Conservation (phyloP, 257 asterid genomes). For the Fraxinus pennsylvanica region DNA sequence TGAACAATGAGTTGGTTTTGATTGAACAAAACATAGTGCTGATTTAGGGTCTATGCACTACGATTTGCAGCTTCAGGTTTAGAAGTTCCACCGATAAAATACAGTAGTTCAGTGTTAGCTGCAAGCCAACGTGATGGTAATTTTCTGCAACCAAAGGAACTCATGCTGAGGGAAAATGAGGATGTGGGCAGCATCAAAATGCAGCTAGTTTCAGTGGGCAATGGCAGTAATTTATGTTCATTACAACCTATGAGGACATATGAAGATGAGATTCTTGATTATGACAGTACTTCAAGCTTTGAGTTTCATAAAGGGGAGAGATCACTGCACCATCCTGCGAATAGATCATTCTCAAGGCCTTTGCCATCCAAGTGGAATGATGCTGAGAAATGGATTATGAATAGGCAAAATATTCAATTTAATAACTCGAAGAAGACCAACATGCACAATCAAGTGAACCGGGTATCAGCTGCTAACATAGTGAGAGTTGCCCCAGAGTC, state of each 20-base stretch:
- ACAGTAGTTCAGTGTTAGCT: constrained; percentile 29
- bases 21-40: constrained; percentile 9
- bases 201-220: constrained; percentile 4
- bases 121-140: constrained; percentile 33
- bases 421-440: constrained; percentile 52
- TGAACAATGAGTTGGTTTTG: constrained; percentile 9
- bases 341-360: constrained; percentile 70
- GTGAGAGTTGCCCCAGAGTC: constrained; percentile 39
- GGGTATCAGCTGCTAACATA: constrained; percentile 27
- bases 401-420: constrained; percentile 56
- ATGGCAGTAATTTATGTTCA: not conserved
- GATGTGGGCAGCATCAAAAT: not conserved
- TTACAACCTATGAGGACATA: not conserved
- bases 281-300: constrained; percentile 11
- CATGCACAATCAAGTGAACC: constrained; percentile 49
- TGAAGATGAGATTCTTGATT: constrained; percentile 16
- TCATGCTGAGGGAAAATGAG: not conserved
- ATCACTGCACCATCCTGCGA: constrained; percentile 54
- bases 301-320: constrained; percentile 91
- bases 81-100: constrained; percentile 33
- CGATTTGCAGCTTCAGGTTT: constrained; percentile 34
- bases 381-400: constrained; percentile 98
- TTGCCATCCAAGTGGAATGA: constrained; percentile 96
- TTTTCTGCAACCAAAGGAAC: constrained; percentile 34
- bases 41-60: constrained; percentile 10